These are phyloP conservation scores for Suillus brevipes DNA, from an alignment of 768 basidiomycete genomes.

Conservation along the genomic window DNA sequence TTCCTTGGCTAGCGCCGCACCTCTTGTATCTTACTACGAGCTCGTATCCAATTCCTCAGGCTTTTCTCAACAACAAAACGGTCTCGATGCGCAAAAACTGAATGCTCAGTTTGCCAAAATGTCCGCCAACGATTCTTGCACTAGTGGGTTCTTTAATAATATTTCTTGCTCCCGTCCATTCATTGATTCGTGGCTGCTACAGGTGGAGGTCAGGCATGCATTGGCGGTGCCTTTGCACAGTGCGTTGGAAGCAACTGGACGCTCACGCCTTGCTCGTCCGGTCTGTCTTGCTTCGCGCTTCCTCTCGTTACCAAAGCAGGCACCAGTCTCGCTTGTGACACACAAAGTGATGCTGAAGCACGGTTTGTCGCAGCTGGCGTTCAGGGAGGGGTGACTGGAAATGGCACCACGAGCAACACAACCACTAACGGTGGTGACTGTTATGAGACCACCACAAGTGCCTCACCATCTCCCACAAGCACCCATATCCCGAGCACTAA, in stretches of 20 bases:
- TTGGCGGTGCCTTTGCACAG: conserved; percentile 40
- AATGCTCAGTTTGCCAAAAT: conserved; percentile 36
- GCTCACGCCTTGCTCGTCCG: conserved; percentile 31
- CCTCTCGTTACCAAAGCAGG: conserved; percentile 43
- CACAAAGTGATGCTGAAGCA: conserved; percentile 41
- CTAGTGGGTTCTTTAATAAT: conserved; percentile 20
- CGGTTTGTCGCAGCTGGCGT: conserved; percentile 46
- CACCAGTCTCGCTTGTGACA: conserved; percentile 51
- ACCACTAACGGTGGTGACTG: conserved; percentile 3
- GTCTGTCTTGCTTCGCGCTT: conserved; percentile 39
- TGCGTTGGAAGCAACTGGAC: conserved; percentile 38
- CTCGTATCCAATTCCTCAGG: conserved; percentile 16
- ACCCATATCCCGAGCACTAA: not conserved
- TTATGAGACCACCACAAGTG: conserved; percentile 1
- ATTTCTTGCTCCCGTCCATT: not conserved
- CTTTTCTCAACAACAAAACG: conserved; percentile 32
- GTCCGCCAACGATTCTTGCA: conserved; percentile 29
- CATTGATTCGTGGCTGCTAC: not conserved
- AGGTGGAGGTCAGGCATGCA: conserved; percentile 39
- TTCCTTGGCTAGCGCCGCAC: conserved; percentile 10
- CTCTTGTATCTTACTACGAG: conserved; percentile 2
- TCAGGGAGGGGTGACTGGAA: conserved; percentile 43
- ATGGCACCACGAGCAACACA: conserved; percentile 9
- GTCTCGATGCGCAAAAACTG: conserved; percentile 37
- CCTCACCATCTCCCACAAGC: not conserved